Conservation (phyloP, 208 protist genomes). For the Trypanosoma brucei region DNA sequence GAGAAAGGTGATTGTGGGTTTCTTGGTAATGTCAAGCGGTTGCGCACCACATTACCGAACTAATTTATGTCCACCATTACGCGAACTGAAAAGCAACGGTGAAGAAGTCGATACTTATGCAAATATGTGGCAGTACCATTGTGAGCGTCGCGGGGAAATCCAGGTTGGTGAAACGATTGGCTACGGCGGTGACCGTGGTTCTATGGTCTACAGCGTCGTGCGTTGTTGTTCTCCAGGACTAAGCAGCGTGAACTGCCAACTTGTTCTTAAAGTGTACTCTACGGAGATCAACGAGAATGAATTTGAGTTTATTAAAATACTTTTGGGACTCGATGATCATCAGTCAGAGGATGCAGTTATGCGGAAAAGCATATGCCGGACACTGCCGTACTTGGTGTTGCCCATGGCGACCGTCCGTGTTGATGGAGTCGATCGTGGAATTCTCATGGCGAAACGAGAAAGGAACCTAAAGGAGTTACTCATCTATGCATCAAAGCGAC, state of each 20-base stretch:
- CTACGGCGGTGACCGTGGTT: conserved; percentile 65
- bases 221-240: background rate
- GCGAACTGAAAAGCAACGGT: conserved; percentile 4
- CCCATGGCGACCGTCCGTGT: conserved; percentile 53
- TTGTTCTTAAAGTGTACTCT: conserved; percentile 33
- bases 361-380: conserved; percentile 11
- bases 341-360: background rate
- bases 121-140: conserved; percentile 8
- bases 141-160: background rate
- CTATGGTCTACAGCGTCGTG: conserved; percentile 55
- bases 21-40: no score
- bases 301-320: conserved; percentile 19
- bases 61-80: background rate
- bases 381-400: conserved; percentile 47
- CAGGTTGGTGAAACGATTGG: conserved; percentile 32
- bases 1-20: no score
- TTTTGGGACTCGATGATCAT: conserved; percentile 13
- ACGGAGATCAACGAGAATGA: conserved; percentile 24
- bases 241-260: background rate
- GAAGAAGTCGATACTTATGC: background rate
- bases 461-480: conserved; percentile 68
- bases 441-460: conserved; percentile 70
- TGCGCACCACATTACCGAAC: background rate
- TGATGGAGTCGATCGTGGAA: conserved; percentile 31
- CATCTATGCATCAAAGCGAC: conserved; percentile 1